Conservation (phyloP, 2,329 filamentous ascomycete species). For the Penicillium expansum region DNA sequence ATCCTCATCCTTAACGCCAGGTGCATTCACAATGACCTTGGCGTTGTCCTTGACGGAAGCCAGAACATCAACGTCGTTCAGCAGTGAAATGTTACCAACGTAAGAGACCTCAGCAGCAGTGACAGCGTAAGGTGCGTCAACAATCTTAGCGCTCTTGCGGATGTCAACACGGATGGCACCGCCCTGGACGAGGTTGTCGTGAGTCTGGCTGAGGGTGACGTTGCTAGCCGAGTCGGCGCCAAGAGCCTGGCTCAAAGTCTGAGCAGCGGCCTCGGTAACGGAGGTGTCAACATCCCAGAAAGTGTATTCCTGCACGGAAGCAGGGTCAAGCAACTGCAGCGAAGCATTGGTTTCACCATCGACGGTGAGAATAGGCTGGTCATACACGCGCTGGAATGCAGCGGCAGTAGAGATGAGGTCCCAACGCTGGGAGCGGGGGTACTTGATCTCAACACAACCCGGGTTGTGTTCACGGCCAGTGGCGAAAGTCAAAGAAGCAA, state of each 20-base stretch:
- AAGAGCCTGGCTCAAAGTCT: constrained; percentile 58
- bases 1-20: constrained; percentile 81
- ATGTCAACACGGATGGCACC: constrained; percentile 82
- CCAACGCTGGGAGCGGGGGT: constrained; percentile 69
- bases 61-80: constrained; percentile 74
- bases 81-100: constrained; percentile 74
- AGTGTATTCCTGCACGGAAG: constrained; percentile 73
- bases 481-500: constrained; percentile 79
- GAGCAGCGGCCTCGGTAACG: constrained; percentile 61
- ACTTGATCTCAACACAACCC: constrained; percentile 80
- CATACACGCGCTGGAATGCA: constrained; percentile 46
- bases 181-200: constrained; percentile 67
- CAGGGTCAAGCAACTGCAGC: constrained; percentile 54
- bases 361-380: constrained; percentile 40
- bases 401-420: constrained; percentile 49
- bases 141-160: constrained; percentile 73
- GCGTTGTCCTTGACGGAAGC: constrained; percentile 67
- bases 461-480: constrained; percentile 62
- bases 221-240: constrained; percentile 61
- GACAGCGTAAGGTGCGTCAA: constrained; percentile 81
- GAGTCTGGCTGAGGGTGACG: constrained; percentile 57
- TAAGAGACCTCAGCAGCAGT: constrained; percentile 75
- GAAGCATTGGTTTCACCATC: constrained; percentile 33
- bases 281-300: constrained; percentile 92
- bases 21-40: constrained; percentile 71